phyloP scores from a whole-genome alignment of 192 early-diverging fungal species.

The Podila epicladia region DNA sequence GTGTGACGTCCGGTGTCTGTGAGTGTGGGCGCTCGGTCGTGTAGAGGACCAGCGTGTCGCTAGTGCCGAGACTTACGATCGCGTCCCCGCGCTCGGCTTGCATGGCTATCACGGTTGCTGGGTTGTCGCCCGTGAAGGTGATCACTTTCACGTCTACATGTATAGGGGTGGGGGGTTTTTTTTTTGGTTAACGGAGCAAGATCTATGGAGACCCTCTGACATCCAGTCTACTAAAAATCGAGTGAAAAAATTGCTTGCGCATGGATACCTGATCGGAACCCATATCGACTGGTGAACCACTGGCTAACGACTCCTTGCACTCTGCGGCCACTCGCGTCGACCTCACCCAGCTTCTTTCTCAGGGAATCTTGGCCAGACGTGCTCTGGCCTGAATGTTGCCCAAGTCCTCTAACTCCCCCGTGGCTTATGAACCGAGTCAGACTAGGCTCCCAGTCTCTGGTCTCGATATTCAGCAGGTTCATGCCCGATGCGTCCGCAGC shows the following conservation, averaged over 20 bases:
- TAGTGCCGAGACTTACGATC: slow-evolving; percentile 83
- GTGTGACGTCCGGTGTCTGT: not conserved
- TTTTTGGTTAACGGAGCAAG: not conserved
- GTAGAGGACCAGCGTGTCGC: slow-evolving; percentile 78
- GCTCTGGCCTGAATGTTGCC: not conserved
- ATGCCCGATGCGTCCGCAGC: slow-evolving; percentile 82
- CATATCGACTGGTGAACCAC: slow-evolving; percentile 76
- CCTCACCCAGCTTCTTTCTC: slow-evolving; percentile 54
- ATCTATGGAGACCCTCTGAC: not conserved
- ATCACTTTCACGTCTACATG: slow-evolving; percentile 61
- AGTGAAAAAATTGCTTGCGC: not conserved
- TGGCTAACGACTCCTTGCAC: slow-evolving; percentile 58
- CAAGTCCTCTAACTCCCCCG: slow-evolving; percentile 15
- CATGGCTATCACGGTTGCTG: slow-evolving; percentile 71
- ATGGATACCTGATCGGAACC: slow-evolving; percentile 63
- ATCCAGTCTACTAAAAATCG: not conserved
- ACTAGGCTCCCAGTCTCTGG: slow-evolving; percentile 60
- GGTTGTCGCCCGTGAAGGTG: slow-evolving; percentile 86
- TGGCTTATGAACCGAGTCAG: slow-evolving; percentile 55
- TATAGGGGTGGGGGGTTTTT: not conserved
- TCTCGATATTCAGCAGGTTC: slow-evolving; percentile 78
- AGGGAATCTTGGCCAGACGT: slow-evolving; percentile 44
- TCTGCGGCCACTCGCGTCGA: slow-evolving; percentile 50
- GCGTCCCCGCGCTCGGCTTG: slow-evolving; percentile 61
- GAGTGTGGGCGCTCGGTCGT: slow-evolving; percentile 36